Base-by-base conservation (phyloP, 352 stramenopile species). In the Globisporangium cystogenes region DNA sequence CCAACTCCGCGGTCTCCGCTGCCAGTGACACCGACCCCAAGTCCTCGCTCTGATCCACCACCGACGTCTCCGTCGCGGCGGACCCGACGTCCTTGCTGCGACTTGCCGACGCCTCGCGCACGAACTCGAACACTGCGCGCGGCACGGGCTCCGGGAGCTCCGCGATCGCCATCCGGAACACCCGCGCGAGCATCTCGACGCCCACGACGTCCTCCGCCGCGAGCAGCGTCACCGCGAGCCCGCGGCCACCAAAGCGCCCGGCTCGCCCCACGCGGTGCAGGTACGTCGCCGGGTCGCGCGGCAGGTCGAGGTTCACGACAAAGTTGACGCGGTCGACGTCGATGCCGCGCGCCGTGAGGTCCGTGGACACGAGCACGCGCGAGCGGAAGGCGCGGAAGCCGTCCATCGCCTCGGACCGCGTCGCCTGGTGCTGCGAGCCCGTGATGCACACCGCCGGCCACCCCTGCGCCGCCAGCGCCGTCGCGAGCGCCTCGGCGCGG, bases 291-390 rank as follows among this genome's bases (percentile, higher is more conserved):
- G 79, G 79, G 31, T 92, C 82, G 15, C 70, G 62, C 6, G 82
- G 82, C 14, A 92, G 51, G 55, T 92, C 82, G 47, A 90, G 42
- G 48, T 90, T 92, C 33, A 90, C 73, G 42, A 92, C 82, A 62
- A 92, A 83, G 44, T 89, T 89, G 45, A 92, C 82, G 36, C 69
- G 74, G 35, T 89, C 79, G 16, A 92, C 62, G 46, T 92, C 82
- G 56, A 92, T 88, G 14, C 82, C 82, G 40, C 82, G 68, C 18
- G 82, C 76, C 10, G 72, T 89, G 45, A 92, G 77, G 49, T 92
- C 82, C 0, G 82, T 92, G 10, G 82, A 87, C 45, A 92, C 76
- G 15, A 92, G 54, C n/a, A 90, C 70, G 18, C 82, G 82, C 23
- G 72, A 65, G 8, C 58, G 60, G 23, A 73, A 72, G 4, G 62